A percentile compares a stretch with the other conserved stretches of the same genome.
Evolutionary conservation across 257 asterid genomes (phyloP).

Genomic region (Jasminum sambac): DNA sequence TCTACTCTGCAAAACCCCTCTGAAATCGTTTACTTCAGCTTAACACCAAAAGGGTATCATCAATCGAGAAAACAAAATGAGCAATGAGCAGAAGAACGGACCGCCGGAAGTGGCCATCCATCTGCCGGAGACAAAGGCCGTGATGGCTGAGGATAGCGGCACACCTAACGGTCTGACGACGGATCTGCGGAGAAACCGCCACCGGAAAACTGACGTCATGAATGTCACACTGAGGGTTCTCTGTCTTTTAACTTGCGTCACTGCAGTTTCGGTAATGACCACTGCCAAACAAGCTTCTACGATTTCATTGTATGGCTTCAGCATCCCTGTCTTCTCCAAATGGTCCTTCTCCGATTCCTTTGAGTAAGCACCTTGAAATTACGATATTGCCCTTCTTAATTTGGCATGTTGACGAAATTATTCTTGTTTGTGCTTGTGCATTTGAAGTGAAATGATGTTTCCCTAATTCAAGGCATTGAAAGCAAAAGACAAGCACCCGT

Average conservation of each 20-base stretch:
- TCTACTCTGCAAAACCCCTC: background rate
- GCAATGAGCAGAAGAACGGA: conserved; percentile 34
- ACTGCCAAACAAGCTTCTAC: conserved; percentile 70
- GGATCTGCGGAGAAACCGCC: conserved; percentile 1
- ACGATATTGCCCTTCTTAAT: conserved; percentile 5
- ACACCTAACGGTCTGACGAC: conserved; percentile 31
- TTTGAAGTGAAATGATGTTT: background rate
- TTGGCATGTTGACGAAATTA: no score
- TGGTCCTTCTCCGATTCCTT: conserved; percentile 88
- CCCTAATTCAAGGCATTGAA: conserved; percentile 20
- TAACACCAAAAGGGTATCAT: background rate
- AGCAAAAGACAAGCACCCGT: conserved; percentile 35
- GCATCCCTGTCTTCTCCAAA: conserved; percentile 66
- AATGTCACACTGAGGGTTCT: conserved; percentile 43
- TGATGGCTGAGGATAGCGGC: conserved; percentile 30
- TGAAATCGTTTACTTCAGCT: background rate
- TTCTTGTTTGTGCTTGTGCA: background rate
- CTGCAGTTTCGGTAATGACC: conserved; percentile 61
- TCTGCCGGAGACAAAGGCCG: conserved; percentile 58
- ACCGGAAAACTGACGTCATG: conserved; percentile 47
- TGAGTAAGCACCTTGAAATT: conserved; percentile 39
- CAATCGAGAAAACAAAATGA: conserved; percentile 21
- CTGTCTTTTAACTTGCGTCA: conserved; percentile 57
- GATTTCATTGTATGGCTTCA: conserved; percentile 72
- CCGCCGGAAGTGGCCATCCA: conserved; percentile 52